phyloP scores from a whole-genome alignment of 345 rosid genomes.

The Gynandropsis gynandra region DNA sequence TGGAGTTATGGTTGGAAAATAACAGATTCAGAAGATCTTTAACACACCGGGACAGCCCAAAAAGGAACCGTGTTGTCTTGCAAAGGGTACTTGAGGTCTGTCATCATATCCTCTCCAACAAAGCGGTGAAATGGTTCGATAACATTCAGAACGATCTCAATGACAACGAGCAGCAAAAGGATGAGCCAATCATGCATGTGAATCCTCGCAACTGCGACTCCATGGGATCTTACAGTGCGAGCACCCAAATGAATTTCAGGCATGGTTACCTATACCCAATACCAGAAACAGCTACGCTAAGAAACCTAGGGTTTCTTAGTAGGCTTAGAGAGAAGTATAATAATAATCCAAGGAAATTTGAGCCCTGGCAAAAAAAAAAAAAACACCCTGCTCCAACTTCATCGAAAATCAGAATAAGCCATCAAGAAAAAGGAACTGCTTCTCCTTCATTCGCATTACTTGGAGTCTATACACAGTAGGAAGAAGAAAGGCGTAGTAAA shows the following conservation, averaged over 20 bases:
- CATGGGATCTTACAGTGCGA: slow-evolving; percentile 73
- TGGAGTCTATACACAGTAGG: too few relatives aligned
- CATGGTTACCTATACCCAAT: slow-evolving; percentile 34
- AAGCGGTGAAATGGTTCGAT: slow-evolving; percentile 91
- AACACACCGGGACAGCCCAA: slow-evolving; percentile 76
- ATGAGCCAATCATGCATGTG: slow-evolving; percentile 93
- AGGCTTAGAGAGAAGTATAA: too few relatives aligned
- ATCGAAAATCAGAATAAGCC: background rate
- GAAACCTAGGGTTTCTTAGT: background rate
- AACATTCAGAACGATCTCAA: slow-evolving; percentile 50
- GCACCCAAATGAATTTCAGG: slow-evolving; percentile 70
- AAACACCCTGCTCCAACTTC: background rate
- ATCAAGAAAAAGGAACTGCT: too few relatives aligned
- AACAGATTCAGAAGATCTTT: slow-evolving; percentile 10
- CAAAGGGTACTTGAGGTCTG: slow-evolving; percentile 70
- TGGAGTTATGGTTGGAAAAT: background rate
- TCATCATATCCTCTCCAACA: slow-evolving; percentile 75
- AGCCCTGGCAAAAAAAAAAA: background rate
- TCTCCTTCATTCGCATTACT: too few relatives aligned
- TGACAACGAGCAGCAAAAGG: slow-evolving; percentile 54
- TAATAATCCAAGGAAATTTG: background rate
- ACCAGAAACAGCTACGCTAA: slow-evolving; percentile 1
- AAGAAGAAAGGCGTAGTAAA: too few relatives aligned
- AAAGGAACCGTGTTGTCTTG: slow-evolving; percentile 66
- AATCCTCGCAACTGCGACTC: slow-evolving; percentile 52